Conservation (phyloP, 768 basidiomycete genomes). For the Mycena vitilis region DNA sequence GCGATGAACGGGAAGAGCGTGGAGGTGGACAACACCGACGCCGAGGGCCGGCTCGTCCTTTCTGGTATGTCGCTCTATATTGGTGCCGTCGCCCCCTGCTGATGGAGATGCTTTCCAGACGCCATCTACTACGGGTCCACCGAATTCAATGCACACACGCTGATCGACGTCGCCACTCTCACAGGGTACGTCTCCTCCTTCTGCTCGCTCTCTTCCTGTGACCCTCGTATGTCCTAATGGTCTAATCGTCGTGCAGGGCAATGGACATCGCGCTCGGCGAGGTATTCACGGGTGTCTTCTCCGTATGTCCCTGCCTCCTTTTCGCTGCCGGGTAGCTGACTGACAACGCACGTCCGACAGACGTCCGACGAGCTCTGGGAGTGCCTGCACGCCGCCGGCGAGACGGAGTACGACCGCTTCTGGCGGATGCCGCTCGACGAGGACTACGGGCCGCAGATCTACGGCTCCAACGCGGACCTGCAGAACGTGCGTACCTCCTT, state of each 20-base stretch:
- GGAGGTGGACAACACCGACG: constrained; percentile 90
- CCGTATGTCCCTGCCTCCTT: constrained; percentile 53
- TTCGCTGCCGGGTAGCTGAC: not conserved
- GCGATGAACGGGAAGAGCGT: constrained; percentile 92
- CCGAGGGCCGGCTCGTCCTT: constrained; percentile 82
- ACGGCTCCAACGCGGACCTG: constrained; percentile 82
- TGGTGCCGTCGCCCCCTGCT: not conserved
- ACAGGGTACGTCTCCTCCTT: constrained; percentile 66
- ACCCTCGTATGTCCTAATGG: not conserved
- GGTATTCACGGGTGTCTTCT: constrained; percentile 82
- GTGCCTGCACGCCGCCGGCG: constrained; percentile 74
- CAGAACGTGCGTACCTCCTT: constrained; percentile 75
- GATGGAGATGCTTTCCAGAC: constrained; percentile 54
- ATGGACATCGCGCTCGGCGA: constrained; percentile 82
- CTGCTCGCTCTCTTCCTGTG: not conserved
- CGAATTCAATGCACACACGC: constrained; percentile 81
- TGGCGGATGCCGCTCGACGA: constrained; percentile 94
- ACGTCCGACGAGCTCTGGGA: constrained; percentile 82
- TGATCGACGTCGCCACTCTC: constrained; percentile 90
- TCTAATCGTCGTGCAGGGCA: constrained; percentile 58
- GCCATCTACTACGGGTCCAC: constrained; percentile 87
- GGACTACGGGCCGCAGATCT: constrained; percentile 81
- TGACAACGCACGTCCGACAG: constrained; percentile 46
- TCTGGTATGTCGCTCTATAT: constrained; percentile 58
- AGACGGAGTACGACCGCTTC: constrained; percentile 82